phyloP scores from a whole-genome alignment of 2,329 filamentous ascomycete genomes.

The Stenocarpella maydis region DNA sequence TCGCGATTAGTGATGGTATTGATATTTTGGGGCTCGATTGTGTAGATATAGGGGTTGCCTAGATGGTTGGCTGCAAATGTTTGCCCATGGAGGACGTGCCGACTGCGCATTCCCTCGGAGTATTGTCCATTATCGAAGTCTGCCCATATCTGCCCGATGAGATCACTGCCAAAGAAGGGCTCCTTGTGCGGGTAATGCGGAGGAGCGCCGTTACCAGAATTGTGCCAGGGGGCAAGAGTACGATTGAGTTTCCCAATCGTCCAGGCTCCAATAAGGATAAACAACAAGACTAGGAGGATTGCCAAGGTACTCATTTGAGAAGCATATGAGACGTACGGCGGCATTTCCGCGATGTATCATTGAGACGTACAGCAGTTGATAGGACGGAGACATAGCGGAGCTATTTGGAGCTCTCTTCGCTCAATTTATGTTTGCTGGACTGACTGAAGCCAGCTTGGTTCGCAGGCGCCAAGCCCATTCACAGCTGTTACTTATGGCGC shows the following conservation, averaged over 20 bases:
- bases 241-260: neutral
- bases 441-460: neutral
- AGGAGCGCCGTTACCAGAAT: too few species aligned
- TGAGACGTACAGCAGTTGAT: neutral
- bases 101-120: constrained; percentile 24
- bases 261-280: neutral
- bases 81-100: constrained; percentile 21
- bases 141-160: constrained; percentile 5
- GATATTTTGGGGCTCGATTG: constrained; percentile 34
- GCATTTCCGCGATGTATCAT: neutral
- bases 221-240: too few species aligned
- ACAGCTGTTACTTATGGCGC: neutral
- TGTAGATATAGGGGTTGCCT: constrained; percentile 19
- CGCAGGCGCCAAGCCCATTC: neutral
- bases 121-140: constrained; percentile 26
- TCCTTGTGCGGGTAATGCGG: constrained; percentile 29
- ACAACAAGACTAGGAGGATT: neutral
- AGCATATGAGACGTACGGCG: too few species aligned
- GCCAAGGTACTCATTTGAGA: neutral
- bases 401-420: neutral
- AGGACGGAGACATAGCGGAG: neutral
- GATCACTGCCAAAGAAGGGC: constrained; percentile 18
- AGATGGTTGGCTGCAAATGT: constrained; percentile 26
- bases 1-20: constrained; percentile 7
- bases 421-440: neutral